Conservation (phyloP, 2,329 filamentous ascomycete species). For the Coniella lustricola region DNA sequence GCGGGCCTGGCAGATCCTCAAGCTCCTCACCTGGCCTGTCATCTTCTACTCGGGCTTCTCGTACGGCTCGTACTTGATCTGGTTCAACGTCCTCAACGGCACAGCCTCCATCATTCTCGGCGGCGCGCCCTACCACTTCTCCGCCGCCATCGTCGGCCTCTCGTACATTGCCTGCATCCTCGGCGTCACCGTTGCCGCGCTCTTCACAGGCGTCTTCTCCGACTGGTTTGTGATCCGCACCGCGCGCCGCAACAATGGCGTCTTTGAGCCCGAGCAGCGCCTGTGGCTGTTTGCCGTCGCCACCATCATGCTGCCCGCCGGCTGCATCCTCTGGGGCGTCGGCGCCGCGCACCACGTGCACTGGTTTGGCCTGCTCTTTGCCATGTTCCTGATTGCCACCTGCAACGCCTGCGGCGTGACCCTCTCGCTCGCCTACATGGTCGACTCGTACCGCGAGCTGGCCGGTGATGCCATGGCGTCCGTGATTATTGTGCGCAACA, state of each 20-base stretch:
- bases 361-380: constrained; percentile 37
- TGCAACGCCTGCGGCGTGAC: constrained; percentile 37
- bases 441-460: constrained; percentile 41
- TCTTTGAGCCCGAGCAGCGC: constrained; percentile 27
- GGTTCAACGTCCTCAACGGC: constrained; percentile 29
- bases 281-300: constrained; percentile 27
- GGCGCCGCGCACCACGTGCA: constrained; percentile 41
- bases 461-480: constrained; percentile 42
- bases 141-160: constrained; percentile 23
- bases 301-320: constrained; percentile 34
- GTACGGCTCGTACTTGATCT: constrained; percentile 28
- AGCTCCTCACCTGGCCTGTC: constrained; percentile 33
- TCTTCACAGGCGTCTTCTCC: constrained; percentile 25
- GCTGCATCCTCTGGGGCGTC: constrained; percentile 43
- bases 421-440: constrained; percentile 37
- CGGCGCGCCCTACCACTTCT: constrained; percentile 25
- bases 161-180: constrained; percentile 23
- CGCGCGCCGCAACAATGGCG: constrained; percentile 24
- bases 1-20: constrained; percentile 27
- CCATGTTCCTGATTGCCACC: constrained; percentile 38
- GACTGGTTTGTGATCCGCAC: constrained; percentile 26
- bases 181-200: constrained; percentile 20
- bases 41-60: constrained; percentile 32
- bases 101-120: constrained; percentile 29
- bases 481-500: constrained; percentile 32